These are phyloP conservation scores for Trypanosoma avium DNA, from an alignment of 208 protist genomes.

Conservation along the genomic window DNA sequence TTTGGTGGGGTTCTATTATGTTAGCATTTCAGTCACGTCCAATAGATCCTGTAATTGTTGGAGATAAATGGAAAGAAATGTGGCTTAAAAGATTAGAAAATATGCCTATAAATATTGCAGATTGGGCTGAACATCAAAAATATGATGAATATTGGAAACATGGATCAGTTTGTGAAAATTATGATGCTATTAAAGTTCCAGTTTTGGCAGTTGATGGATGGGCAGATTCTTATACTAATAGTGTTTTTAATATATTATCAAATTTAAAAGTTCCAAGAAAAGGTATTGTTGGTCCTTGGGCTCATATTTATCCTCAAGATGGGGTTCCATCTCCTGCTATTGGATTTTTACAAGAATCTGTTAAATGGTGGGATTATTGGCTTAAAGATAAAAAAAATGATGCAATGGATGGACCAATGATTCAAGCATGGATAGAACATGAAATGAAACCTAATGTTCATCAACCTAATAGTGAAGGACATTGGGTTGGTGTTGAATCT, in stretches of 20 bases:
- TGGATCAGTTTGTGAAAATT: conserved; percentile 56
- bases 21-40: conserved; percentile 52
- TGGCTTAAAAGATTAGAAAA: conserved; percentile 49
- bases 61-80: conserved; percentile 43
- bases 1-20: conserved; percentile 75
- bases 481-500: conserved; percentile 39
- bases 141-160: conserved; percentile 69
- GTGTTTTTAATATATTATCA: conserved; percentile 48
- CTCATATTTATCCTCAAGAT: conserved; percentile 66
- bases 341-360: conserved; percentile 60
- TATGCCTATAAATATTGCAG: conserved; percentile 53
- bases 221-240: conserved; percentile 67
- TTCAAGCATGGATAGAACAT: conserved; percentile 65
- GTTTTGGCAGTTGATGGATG: conserved; percentile 57
- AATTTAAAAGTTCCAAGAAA: conserved; percentile 48
- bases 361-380: conserved; percentile 58
- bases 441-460: conserved; percentile 37
- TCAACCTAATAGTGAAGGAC: conserved; percentile 41
- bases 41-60: conserved; percentile 43
- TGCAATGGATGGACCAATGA: conserved; percentile 32
- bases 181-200: conserved; percentile 49
- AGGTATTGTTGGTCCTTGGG: conserved; percentile 62
- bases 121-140: conserved; percentile 48
- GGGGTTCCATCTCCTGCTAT: conserved; percentile 46
- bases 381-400: conserved; percentile 39